phyloP scores from a whole-genome alignment of 2,329 filamentous ascomycete genomes.

The Paecilomyces dactylethromorphus region DNA sequence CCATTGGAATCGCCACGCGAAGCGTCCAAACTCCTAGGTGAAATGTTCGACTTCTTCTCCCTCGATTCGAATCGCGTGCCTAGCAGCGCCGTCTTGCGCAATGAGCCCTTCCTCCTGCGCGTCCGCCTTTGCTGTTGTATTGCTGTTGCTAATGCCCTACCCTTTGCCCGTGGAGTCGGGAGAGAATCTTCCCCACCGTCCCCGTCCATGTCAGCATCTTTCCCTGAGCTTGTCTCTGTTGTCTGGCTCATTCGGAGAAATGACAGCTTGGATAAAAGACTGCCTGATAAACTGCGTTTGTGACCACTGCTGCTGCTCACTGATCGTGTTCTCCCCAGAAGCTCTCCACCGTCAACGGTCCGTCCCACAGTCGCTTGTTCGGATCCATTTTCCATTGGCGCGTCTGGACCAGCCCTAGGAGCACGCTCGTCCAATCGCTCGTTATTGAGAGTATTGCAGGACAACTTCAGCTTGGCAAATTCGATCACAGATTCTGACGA shows the following conservation, averaged over 20 bases:
- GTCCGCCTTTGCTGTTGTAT: constrained; percentile 48
- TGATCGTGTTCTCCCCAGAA: constrained; percentile 3
- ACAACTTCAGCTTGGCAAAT: background rate
- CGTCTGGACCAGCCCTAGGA: constrained; percentile 15
- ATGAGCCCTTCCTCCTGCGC: constrained; percentile 70
- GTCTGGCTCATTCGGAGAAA: constrained; percentile 53
- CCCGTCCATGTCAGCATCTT: constrained; percentile 17
- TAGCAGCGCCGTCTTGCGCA: constrained; percentile 79
- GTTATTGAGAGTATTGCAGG: background rate
- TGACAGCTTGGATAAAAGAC: constrained; percentile 62
- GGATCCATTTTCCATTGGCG: constrained; percentile 29
- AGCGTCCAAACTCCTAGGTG: constrained; percentile 6
- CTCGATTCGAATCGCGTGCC: constrained; percentile 45
- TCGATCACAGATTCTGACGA: background rate
- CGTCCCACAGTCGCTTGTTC: constrained; percentile 18
- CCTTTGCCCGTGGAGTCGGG: constrained; percentile 29
- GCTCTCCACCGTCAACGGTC: constrained; percentile 14
- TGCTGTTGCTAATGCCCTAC: constrained; percentile 45
- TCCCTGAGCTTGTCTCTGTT: constrained; percentile 27
- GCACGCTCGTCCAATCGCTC: constrained; percentile 13
- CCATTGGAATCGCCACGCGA: constrained; percentile 11
- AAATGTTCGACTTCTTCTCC: constrained; percentile 19
- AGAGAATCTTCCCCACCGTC: constrained; percentile 9
- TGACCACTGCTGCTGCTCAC: constrained; percentile 29
- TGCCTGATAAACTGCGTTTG: constrained; percentile 54